These are phyloP conservation scores for Linnemannia exigua DNA, from an alignment of 192 early-diverging fungal species.

Conservation along the genomic window DNA sequence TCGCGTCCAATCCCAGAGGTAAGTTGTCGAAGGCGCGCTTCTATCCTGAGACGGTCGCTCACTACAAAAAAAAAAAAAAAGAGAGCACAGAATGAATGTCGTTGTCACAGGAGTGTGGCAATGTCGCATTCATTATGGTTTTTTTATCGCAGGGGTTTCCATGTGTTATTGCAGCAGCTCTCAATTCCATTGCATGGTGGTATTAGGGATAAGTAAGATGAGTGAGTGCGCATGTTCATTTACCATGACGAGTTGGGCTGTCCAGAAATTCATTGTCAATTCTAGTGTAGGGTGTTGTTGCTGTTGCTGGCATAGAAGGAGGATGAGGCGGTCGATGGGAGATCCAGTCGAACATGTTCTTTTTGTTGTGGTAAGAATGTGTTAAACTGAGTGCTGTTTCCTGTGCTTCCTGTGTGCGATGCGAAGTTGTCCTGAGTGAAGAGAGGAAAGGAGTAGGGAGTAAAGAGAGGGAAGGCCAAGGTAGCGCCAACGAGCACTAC, in stretches of 20 bases:
- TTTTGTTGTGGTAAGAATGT: neutral
- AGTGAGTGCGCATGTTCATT: neutral
- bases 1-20: constrained; percentile 23
- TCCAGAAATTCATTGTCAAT: neutral
- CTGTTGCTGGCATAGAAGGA: neutral
- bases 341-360: neutral
- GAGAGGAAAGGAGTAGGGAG: too few relatives aligned
- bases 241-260: neutral
- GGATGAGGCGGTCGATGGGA: neutral
- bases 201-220: too few relatives aligned
- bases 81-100: neutral
- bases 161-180: too few relatives aligned
- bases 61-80: neutral
- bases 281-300: neutral
- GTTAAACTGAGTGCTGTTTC: neutral
- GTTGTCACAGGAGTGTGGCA: too few relatives aligned
- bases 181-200: too few relatives aligned
- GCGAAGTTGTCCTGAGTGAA: too few relatives aligned
- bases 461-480: too few relatives aligned
- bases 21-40: neutral
- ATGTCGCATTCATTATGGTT: neutral
- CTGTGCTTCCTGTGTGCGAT: too few relatives aligned
- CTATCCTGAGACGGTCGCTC: neutral
- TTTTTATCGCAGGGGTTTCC: too few relatives aligned
- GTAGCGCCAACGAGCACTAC: too few relatives aligned